Percentiles rank a stretch among this genome's conserved stretches.
Evolutionary conservation across 805 yeast genomes (phyloP).

Genomic region (Lipomyces yamanashiensis): DNA sequence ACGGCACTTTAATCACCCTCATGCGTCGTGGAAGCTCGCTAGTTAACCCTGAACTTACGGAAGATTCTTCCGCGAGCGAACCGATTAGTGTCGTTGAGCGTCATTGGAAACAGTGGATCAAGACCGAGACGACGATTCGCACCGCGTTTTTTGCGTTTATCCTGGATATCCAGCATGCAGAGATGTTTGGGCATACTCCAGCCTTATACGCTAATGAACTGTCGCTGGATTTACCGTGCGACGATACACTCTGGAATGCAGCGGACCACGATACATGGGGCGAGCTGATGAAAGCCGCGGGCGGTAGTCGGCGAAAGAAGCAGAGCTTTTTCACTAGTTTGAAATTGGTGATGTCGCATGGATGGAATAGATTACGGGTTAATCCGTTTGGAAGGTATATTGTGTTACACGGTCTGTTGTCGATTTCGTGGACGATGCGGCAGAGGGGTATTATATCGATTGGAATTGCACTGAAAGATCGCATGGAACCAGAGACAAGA

Average conservation of each 20-base stretch:
- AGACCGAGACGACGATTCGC: conserved; percentile 51
- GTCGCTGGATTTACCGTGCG: conserved; percentile 53
- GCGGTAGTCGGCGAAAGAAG: conserved; percentile 2
- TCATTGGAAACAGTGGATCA: conserved; percentile 54
- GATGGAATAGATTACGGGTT: conserved; percentile 28
- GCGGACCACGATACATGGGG: conserved; percentile 27
- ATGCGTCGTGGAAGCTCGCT: conserved; percentile 38
- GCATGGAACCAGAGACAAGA: conserved; percentile 16
- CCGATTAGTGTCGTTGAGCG: conserved; percentile 30
- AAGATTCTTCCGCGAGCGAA: conserved; percentile 21
- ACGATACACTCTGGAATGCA: conserved; percentile 54
- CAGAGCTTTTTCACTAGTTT: conserved; percentile 26
- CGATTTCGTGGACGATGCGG: conserved; percentile 46
- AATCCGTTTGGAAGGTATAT: conserved; percentile 47
- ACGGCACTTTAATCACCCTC: conserved; percentile 42
- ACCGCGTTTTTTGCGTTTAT: conserved; percentile 50
- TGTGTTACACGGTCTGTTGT: conserved; percentile 47
- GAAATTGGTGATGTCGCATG: conserved; percentile 34
- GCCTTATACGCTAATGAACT: conserved; percentile 51
- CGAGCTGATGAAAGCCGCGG: conserved; percentile 1
- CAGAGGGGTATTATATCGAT: conserved; percentile 41
- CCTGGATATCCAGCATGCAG: conserved; percentile 49
- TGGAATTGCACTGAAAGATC: conserved; percentile 25
- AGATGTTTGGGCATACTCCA: conserved; percentile 45
- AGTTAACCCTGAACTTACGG: conserved; percentile 30